These are phyloP conservation scores for Penicillium sp. DNA, from an alignment of 2,329 filamentous ascomycete species.

Conservation along the genomic window DNA sequence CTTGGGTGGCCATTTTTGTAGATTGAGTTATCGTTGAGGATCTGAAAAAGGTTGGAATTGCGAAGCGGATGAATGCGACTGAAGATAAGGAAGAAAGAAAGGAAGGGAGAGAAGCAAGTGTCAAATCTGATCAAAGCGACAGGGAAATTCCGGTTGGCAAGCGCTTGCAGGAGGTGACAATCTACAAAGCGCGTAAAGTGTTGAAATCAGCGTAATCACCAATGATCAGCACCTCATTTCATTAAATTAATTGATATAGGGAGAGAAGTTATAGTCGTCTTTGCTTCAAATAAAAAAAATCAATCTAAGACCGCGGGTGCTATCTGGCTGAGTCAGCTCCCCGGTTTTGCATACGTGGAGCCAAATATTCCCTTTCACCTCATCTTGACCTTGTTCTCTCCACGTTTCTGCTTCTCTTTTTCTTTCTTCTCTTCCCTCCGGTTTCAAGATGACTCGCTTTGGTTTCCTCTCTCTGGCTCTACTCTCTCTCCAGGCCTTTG, in stretches of 20 bases:
- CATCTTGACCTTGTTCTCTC: conserved; percentile 1
- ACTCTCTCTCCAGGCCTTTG: conserved; percentile 66
- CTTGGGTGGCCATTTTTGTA: conserved; percentile 32
- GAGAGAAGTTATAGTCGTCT: not conserved
- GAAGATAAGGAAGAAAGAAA: conserved; percentile 6
- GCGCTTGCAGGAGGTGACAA: conserved; percentile 18
- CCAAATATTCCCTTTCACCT: conserved; percentile 21
- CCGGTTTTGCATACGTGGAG: conserved; percentile 29
- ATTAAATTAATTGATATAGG: conserved; percentile 10
- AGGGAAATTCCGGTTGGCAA: conserved; percentile 9
- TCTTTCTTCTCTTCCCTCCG: conserved; percentile 11
- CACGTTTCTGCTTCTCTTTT: not conserved
- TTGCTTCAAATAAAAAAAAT: conserved; percentile 10
- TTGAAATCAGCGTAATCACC: not conserved
- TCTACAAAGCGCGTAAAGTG: conserved; percentile 13
- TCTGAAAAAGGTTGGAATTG: not conserved
- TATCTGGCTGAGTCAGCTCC: conserved; percentile 23
- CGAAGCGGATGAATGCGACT: conserved; percentile 4
- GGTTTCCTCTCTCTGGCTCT: conserved; percentile 70
- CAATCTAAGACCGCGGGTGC: conserved; percentile 6
- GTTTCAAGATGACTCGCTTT: conserved; percentile 66
- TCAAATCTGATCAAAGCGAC: conserved; percentile 6
- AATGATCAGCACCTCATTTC: not conserved
- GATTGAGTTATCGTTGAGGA: not conserved
- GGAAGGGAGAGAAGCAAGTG: conserved; percentile 9